Base-by-base conservation (phyloP, 1,139 yeast species). In the Yarrowia galli region DNA sequence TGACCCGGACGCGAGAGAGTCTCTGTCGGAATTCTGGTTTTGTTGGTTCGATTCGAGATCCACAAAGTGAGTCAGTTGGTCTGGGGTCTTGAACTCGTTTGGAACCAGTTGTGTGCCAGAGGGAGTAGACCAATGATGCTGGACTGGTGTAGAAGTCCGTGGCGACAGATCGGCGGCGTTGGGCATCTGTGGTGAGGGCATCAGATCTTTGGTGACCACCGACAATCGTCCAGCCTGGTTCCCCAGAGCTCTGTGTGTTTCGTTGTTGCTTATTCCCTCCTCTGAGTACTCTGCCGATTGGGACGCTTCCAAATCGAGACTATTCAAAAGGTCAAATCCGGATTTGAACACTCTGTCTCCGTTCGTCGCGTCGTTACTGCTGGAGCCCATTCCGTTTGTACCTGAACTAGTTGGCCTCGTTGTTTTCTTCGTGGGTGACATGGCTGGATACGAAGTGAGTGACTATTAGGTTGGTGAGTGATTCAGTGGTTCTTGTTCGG, bases 41-140 rank as follows among this genome's bases (percentile, higher is more conserved):
- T 20, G 42, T 3, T 54, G 45, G 45, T 54, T 38, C 16, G 64
- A 42, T 20, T 58, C 64, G n/a, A 58, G 40, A 32, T 58, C 64
- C 6, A 42, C 64, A 28, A 58, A 58, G 23, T 58, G 64, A 0
- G 64, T 58, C 40, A 58, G 32, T 18, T 58, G 64, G 23, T 58
- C 51, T 5, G 64, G 64, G 0, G 64, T 43, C 20, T 58, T 58
- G 48, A 56, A 56, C 38, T 56, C 48, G 23, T 56, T 56, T 1
- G 63, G 63, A 1, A 56, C 46, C 12, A 56, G 48, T 10, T 54
- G 60, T 5, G 60, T 38, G 10, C 40, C 43, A 7, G 35, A 25
- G 7, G 28, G 32, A 46, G 36, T n/a, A 3, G 16, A 13, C 53
- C 53, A 48, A 2, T 36, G 32, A 7, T 18, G 61, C n/a, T 28